Base-by-base conservation (phyloP, 257 asterid species). In the Gentiana dahurica region DNA sequence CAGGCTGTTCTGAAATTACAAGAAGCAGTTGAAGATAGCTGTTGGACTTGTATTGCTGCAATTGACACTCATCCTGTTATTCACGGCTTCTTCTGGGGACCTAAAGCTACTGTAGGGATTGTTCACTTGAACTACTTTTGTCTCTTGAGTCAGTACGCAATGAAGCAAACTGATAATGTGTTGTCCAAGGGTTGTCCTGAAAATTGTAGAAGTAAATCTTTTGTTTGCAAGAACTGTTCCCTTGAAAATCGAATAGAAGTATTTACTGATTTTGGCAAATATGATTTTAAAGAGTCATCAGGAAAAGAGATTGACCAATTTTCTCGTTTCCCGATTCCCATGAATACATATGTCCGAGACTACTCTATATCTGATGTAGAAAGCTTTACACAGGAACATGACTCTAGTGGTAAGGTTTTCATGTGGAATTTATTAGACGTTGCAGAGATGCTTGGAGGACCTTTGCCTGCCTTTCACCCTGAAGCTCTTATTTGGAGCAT, bases 11-110 rank as follows among this genome's bases (percentile, higher is more conserved):
- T 87, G 77, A 84, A 77, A 76, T 55, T 65, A 39, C 79, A 73
- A 67, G 80, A 69, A 51, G 65, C 70, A 71, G 34, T 58, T 60
- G 85, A 85, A 68, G 80, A 63, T 61, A 76, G 72, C 73, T 64
- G 78, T 58, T 91, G 97, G 97, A 64, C 77, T 43, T 85, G 97
- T 68, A 74, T 87, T 65, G 96, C 97, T 13, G 73, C 63, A 55
- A 69, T 65, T 64, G 73, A 66, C 60, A 76, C 72, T 60, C 44
- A 71, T 67, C 84, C 88, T 64, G 70, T 73, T 55, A 75, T 77
- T 64, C 76, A 68, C 8, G 85, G 85, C 65, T 87, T 91, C 68
- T 82, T 74, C 61, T 91, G 98, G 98, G 97, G 95, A 55, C 94
- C 98, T 57, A 87, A 81, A 65, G 90, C 90, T 57, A 75, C 78